A percentile compares a stretch with the other conserved stretches of the same genome.
phyloP scores from a whole-genome alignment of 192 early-diverging fungal genomes.

The Dissophora globulifera region DNA sequence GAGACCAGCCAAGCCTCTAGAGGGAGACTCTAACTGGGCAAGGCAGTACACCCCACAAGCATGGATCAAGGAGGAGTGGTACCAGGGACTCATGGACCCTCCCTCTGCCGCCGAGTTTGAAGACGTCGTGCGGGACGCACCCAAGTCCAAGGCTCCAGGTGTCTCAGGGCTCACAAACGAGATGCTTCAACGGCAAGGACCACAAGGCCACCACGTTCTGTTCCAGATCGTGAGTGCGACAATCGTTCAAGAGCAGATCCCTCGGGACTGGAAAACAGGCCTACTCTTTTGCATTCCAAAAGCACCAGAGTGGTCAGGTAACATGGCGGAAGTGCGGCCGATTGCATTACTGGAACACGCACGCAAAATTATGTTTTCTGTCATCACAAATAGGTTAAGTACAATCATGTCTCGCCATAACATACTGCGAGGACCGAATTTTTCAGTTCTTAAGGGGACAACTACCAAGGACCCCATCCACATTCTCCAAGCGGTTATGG shows the following conservation, averaged over 20 bases:
- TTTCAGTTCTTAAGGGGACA: slow-evolving; percentile 26
- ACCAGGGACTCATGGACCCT: slow-evolving; percentile 17
- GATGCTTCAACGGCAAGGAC: background rate
- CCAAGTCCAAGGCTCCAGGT: slow-evolving; percentile 14
- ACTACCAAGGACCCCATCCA: slow-evolving; percentile 32
- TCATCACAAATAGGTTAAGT: slow-evolving; percentile 1
- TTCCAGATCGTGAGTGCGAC: slow-evolving; percentile 4
- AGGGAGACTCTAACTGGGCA: background rate
- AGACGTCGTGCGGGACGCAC: background rate
- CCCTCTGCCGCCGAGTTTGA: background rate
- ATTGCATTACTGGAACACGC: slow-evolving; percentile 22
- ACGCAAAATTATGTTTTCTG: slow-evolving; percentile 15
- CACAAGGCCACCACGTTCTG: background rate
- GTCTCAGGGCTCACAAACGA: slow-evolving; percentile 8
- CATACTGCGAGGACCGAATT: slow-evolving; percentile 25
- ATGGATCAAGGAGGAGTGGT: slow-evolving; percentile 8
- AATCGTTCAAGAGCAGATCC: slow-evolving; percentile 5
- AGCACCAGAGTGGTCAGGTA: slow-evolving; percentile 18
- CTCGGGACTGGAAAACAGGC: slow-evolving; percentile 17
- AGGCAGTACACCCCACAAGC: background rate
- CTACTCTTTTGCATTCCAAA: slow-evolving; percentile 30
- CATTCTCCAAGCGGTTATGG: slow-evolving; percentile 14
- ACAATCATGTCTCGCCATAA: background rate
- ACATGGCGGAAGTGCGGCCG: slow-evolving; percentile 7
- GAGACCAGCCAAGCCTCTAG: background rate